Conservation (phyloP, 352 stramenopile species). For the Saprolegnia parasitica region DNA sequence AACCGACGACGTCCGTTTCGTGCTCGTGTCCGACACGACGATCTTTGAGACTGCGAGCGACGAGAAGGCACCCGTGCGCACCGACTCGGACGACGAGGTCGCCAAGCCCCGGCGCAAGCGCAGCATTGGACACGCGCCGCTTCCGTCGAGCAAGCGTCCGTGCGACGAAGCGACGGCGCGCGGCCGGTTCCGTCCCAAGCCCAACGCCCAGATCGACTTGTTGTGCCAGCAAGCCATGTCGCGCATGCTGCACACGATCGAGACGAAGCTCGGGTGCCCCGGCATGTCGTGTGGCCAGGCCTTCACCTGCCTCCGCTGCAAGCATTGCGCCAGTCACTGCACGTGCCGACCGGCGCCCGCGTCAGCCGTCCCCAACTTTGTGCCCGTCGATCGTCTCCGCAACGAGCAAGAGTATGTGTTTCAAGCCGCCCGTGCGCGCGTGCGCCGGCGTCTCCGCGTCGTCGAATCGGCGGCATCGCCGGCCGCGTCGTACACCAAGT, state of each 20-base stretch:
- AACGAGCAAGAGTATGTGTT: conserved; percentile 18
- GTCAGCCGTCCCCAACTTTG: not conserved
- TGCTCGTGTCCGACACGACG: not conserved
- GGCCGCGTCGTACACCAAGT: not conserved
- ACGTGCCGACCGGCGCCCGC: not conserved
- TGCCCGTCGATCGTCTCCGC: not conserved
- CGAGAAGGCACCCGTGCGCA: not conserved
- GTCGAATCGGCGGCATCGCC: not conserved
- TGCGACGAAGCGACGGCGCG: not conserved
- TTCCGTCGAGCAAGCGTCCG: not conserved
- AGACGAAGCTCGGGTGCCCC: not conserved
- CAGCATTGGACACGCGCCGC: not conserved
- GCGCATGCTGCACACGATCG: conserved; percentile 1
- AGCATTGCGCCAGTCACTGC: not conserved
- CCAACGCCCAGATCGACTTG: not conserved
- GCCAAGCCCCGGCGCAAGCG: not conserved
- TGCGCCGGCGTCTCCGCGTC: not conserved
- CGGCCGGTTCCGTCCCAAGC: not conserved
- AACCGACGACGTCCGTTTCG: not conserved
- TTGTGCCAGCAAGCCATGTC: not conserved
- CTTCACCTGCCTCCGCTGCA: conserved; percentile 1
- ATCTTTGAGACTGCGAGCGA: not conserved
- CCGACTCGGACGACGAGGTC: not conserved
- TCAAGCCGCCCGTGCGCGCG: conserved; percentile 1
- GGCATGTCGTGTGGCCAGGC: not conserved